These are phyloP conservation scores for Macadamia tetraphylla DNA, from an alignment of 164 flowering plant species.

Conservation along the genomic window DNA sequence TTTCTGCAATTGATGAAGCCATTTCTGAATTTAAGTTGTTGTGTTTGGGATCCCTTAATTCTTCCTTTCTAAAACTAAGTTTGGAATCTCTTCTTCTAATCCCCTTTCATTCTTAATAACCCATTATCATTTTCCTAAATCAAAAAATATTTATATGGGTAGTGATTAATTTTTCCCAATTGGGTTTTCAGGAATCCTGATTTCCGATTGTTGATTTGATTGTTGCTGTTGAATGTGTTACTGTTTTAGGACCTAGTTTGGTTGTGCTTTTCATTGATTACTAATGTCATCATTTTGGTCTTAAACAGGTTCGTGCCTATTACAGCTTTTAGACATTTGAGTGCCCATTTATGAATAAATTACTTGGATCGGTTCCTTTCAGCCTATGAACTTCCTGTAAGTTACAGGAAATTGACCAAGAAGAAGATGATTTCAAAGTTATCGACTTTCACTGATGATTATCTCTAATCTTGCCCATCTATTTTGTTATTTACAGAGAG, in stretches of 20 bases:
- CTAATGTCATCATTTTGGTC: too few species aligned
- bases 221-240: too few species aligned
- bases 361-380: constrained; percentile 44
- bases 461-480: not conserved
- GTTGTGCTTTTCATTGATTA: too few species aligned
- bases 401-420: constrained; percentile 10
- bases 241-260: too few species aligned
- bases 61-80: too few species aligned
- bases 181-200: too few species aligned
- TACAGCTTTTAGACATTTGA: constrained; percentile 34
- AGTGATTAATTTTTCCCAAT: too few species aligned
- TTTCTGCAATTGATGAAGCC: not conserved
- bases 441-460: constrained; percentile 3
- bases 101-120: not conserved
- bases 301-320: constrained; percentile 23
- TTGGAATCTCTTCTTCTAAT: not conserved
- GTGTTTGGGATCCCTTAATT: not conserved
- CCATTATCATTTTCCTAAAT: too few species aligned
- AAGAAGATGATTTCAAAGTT: not conserved
- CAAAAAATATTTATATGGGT: too few species aligned
- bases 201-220: too few species aligned
- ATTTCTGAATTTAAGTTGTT: not conserved
- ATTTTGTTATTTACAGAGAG: constrained; percentile 14
- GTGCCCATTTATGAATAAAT: constrained; percentile 29
- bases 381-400: constrained; percentile 28